Conservation (phyloP, 345 rosid genomes). For the Ceriops tagal region DNA sequence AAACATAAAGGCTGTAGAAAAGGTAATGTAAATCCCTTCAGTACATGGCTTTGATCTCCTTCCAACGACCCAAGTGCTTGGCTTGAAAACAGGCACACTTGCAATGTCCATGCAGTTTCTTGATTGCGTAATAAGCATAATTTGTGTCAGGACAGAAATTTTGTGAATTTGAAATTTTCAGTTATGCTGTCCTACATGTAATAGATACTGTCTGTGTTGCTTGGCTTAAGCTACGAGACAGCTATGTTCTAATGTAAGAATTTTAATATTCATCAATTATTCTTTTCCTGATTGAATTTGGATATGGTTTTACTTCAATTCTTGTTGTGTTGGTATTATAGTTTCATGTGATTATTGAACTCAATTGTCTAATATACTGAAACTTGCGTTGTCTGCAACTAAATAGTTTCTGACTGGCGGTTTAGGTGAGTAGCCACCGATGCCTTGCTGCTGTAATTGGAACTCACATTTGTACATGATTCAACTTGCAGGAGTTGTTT, state of each 20-base stretch:
- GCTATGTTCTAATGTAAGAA: background rate
- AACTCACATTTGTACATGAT: constrained; percentile 17
- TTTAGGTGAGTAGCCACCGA: background rate
- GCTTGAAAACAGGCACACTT: too few relatives aligned
- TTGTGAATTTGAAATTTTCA: too few relatives aligned
- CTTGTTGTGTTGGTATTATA: background rate
- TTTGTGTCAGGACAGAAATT: too few relatives aligned
- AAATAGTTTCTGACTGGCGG: background rate
- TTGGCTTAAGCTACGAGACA: background rate
- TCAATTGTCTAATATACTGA: background rate
- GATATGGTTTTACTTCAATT: background rate
- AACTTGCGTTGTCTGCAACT: background rate
- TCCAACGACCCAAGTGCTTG: too few relatives aligned
- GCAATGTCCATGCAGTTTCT: too few relatives aligned
- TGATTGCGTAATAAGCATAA: too few relatives aligned
- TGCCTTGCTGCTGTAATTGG: constrained; percentile 3
- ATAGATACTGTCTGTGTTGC: background rate
- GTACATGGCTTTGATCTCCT: too few relatives aligned
- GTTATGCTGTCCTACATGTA: too few relatives aligned
- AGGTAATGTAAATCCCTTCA: constrained; percentile 38
- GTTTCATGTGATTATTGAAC: background rate
- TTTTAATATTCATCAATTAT: background rate
- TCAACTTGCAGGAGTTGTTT: constrained; percentile 67
- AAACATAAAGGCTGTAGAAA: constrained; percentile 90
- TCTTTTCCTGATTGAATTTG: background rate